Evolutionary conservation across 2,329 filamentous ascomycete genomes (phyloP).

Genomic region (Fusarium sp.): DNA sequence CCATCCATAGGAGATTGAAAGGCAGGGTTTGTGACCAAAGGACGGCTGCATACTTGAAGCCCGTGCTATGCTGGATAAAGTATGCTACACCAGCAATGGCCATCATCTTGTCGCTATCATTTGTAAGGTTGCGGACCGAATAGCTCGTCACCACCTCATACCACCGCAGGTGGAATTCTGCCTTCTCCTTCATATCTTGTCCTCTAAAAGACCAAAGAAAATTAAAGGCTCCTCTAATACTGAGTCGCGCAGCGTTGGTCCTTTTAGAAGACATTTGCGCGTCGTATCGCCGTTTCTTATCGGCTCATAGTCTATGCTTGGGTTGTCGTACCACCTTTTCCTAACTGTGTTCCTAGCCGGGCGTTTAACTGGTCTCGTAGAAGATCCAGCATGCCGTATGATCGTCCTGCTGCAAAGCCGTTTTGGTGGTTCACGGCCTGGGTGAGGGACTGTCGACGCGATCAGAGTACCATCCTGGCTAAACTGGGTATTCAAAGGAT

Average conservation of each 20-base stretch:
- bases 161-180: neutral
- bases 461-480: accelerated
- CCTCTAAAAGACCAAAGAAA: neutral
- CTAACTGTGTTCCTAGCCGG: accelerated
- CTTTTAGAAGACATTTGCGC: accelerated
- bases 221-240: accelerated
- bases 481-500: accelerated
- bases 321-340: accelerated
- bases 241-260: neutral
- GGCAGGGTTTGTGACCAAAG: neutral
- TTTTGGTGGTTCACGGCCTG: neutral
- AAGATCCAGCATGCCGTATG: accelerated
- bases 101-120: neutral
- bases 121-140: neutral
- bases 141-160: neutral
- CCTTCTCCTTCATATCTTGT: neutral
- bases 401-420: neutral
- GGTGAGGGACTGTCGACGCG: accelerated
- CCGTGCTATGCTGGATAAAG: accelerated
- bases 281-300: accelerated
- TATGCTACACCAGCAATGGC: neutral
- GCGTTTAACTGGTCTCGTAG: accelerated
- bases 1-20: neutral
- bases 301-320: accelerated
- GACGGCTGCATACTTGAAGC: accelerated